Conservation (phyloP, 2,329 filamentous ascomycete species). For the Aspergillus bombycis region DNA sequence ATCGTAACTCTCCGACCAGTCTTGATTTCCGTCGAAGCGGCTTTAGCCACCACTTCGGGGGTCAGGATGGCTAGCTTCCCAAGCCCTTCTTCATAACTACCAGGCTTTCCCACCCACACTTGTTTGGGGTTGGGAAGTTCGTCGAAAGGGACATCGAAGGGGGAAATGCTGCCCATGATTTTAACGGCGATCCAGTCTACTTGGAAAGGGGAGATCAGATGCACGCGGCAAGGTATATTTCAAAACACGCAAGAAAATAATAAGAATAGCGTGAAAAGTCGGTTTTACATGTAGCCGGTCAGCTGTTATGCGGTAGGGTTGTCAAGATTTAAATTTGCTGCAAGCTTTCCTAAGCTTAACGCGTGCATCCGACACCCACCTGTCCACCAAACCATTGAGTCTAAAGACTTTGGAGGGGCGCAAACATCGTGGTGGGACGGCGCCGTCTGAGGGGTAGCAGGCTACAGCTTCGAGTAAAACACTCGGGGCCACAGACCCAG, state of each 20-base stretch:
- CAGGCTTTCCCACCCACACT: slow-evolving; percentile 52
- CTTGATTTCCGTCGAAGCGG: slow-evolving; percentile 55
- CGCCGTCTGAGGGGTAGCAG: neutral
- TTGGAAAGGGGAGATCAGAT: neutral
- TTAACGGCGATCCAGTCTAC: neutral
- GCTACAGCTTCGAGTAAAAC: neutral
- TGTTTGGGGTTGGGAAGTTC: slow-evolving; percentile 52
- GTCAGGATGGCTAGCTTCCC: slow-evolving; percentile 57
- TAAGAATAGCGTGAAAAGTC: neutral
- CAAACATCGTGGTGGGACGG: neutral
- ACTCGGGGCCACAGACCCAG: neutral
- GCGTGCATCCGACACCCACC: neutral
- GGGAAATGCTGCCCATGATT: slow-evolving; percentile 15
- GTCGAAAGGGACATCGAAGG: slow-evolving; percentile 44
- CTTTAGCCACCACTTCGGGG: slow-evolving; percentile 53
- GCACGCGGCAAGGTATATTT: neutral
- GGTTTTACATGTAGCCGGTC: neutral
- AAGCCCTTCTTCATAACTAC: slow-evolving; percentile 55
- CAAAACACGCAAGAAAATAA: neutral
- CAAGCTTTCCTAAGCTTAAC: no score
- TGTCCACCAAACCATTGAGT: neutral
- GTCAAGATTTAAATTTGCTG: neutral
- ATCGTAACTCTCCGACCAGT: slow-evolving; percentile 57
- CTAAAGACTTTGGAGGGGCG: neutral
- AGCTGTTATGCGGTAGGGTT: neutral